A percentile compares a stretch with the other conserved stretches of the same genome.
Conservation (phyloP, 345 rosid species). For the Moringa oleifera region DNA sequence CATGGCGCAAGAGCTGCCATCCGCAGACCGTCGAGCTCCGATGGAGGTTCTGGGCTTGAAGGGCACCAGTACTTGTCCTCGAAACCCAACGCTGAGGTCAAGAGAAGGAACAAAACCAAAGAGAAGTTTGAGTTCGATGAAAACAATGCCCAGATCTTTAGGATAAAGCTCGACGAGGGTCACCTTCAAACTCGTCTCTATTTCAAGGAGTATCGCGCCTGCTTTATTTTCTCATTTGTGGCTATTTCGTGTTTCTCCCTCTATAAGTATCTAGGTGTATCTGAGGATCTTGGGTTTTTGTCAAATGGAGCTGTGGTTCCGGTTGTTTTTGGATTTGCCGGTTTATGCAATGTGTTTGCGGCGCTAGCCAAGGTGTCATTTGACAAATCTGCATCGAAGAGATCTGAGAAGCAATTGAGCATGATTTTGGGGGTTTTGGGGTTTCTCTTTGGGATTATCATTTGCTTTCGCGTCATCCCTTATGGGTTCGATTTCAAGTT, state of each 20-base stretch:
- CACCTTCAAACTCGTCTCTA: slow-evolving; percentile 71
- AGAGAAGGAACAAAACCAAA: slow-evolving; percentile 55
- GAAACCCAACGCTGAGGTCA: slow-evolving; percentile 31
- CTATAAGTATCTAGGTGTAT: slow-evolving; percentile 29
- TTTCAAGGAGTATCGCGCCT: slow-evolving; percentile 47
- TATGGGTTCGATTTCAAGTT: slow-evolving; percentile 59
- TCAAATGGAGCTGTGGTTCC: slow-evolving; percentile 59
- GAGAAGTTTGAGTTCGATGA: slow-evolving; percentile 86
- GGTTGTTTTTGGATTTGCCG: slow-evolving; percentile 38
- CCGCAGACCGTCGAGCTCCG: slow-evolving; percentile 50
- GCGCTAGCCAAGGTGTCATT: slow-evolving; percentile 50
- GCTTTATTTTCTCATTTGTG: slow-evolving; percentile 38
- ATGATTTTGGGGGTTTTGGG: slow-evolving; percentile 50
- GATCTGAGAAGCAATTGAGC: slow-evolving; percentile 66
- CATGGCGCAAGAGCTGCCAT: slow-evolving; percentile 60
- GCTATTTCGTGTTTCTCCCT: slow-evolving; percentile 49
- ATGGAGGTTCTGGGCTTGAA: slow-evolving; percentile 25
- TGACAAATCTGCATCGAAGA: slow-evolving; percentile 86
- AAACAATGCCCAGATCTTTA: slow-evolving; percentile 86
- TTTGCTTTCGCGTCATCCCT: slow-evolving; percentile 40
- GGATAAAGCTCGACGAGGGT: slow-evolving; percentile 73
- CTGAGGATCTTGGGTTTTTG: slow-evolving; percentile 34
- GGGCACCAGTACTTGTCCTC: slow-evolving; percentile 31
- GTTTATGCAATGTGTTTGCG: slow-evolving; percentile 39
- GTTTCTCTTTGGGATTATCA: slow-evolving; percentile 44